phyloP scores from a whole-genome alignment of 345 rosid genomes.

The Dovyalis caffra region DNA sequence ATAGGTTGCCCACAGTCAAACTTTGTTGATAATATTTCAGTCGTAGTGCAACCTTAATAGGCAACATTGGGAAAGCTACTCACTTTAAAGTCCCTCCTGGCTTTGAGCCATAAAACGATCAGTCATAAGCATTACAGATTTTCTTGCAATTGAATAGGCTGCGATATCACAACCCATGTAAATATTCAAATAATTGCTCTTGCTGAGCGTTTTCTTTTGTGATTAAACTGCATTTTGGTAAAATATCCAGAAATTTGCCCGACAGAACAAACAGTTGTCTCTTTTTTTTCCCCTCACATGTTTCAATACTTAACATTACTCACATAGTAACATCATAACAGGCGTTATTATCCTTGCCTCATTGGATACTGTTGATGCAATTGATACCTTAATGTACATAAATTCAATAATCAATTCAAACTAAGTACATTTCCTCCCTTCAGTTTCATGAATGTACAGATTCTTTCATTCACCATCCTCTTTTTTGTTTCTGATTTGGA shows the following conservation, averaged over 20 bases:
- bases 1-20: not conserved
- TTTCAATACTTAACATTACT: not conserved
- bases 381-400: not conserved
- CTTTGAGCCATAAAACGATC: not conserved
- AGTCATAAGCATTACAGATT: no score
- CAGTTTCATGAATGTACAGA: not conserved
- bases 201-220: no score
- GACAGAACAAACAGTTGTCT: no score
- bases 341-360: not conserved
- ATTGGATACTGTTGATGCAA: not conserved
- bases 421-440: not conserved
- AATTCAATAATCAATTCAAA: not conserved
- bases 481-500: constrained; percentile 1
- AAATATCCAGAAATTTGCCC: no score
- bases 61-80: not conserved
- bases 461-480: not conserved
- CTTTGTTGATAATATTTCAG: not conserved
- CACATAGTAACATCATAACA: not conserved
- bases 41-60: not conserved
- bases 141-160: no score
- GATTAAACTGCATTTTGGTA: no score
- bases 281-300: not conserved
- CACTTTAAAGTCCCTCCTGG: not conserved
- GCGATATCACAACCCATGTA: no score
- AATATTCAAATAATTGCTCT: no score